phyloP scores from a whole-genome alignment of 306 rosid species.

The Castanea mollissima region DNA sequence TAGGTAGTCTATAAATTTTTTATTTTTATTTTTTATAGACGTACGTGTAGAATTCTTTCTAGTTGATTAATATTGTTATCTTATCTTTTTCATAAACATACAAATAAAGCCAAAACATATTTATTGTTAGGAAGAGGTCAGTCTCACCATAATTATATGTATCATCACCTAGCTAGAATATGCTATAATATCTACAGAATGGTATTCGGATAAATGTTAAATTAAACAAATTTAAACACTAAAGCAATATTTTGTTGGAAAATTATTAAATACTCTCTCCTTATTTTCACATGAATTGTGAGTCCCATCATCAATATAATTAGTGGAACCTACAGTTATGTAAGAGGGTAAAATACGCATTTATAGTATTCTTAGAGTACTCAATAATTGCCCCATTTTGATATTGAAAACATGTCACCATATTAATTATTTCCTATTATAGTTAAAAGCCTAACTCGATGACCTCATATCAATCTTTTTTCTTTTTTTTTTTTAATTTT shows the following conservation, averaged over 20 bases:
- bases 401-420: conserved; percentile 32
- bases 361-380: too few relatives aligned
- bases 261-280: too few relatives aligned
- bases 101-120: conserved; percentile 1
- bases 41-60: too few relatives aligned
- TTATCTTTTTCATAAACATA: conserved; percentile 7
- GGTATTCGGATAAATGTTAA: background rate
- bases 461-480: conserved; percentile 13
- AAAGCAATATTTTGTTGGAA: background rate
- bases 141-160: conserved; percentile 26
- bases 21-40: too few relatives aligned
- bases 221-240: background rate
- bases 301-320: too few relatives aligned
- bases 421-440: conserved; percentile 11
- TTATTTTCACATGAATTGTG: too few relatives aligned
- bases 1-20: too few relatives aligned
- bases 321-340: too few relatives aligned
- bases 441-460: conserved; percentile 37
- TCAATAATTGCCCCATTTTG: background rate
- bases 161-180: conserved; percentile 24
- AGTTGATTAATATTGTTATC: too few relatives aligned
- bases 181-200: conserved; percentile 48
- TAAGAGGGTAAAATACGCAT: too few relatives aligned
- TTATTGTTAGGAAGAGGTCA: conserved; percentile 9
- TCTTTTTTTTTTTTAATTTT: too few relatives aligned